Percentiles rank a stretch among this genome's conserved stretches.
These are phyloP conservation scores for Dendrobium huoshanense DNA, from an alignment of 106 monocot genomes.

Conservation along the genomic window DNA sequence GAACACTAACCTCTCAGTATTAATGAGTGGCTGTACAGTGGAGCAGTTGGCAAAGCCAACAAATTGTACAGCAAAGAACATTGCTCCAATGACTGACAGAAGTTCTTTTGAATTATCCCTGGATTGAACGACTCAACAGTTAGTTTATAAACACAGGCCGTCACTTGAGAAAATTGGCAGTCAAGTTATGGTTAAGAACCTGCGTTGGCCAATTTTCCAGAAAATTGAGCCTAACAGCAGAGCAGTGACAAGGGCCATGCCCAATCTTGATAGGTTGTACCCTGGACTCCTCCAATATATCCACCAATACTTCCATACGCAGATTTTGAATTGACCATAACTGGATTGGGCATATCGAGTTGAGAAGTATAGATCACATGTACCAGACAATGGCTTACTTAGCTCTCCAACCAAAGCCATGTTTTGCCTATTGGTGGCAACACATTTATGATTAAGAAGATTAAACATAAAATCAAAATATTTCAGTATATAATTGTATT, in stretches of 20 bases:
- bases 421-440: conserved; percentile 35
- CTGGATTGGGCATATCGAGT: conserved; percentile 28
- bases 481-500: neutral
- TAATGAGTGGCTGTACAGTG: conserved; percentile 53
- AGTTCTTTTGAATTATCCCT: conserved; percentile 46
- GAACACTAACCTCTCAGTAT: conserved; percentile 57
- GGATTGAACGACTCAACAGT: conserved; percentile 1
- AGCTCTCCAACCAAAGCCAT: conserved; percentile 41
- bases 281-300: conserved; percentile 62
- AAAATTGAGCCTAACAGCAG: conserved; percentile 20
- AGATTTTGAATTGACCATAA: conserved; percentile 33
- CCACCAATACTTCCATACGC: conserved; percentile 60
- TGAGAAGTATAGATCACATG: conserved; percentile 35
- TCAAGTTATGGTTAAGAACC: conserved; percentile 17
- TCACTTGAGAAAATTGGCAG: neutral
- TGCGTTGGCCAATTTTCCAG: conserved; percentile 48
- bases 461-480: neutral
- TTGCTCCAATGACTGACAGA: conserved; percentile 49
- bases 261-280: conserved; percentile 42
- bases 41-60: conserved; percentile 48
- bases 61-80: conserved; percentile 52
- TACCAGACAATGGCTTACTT: conserved; percentile 30
- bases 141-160: neutral
- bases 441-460: neutral
- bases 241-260: conserved; percentile 29